A percentile compares a stretch with the other conserved stretches of the same genome.
phyloP scores from a whole-genome alignment of 495 filamentous ascomycete genomes.

The Opeltia flavorubescens region DNA sequence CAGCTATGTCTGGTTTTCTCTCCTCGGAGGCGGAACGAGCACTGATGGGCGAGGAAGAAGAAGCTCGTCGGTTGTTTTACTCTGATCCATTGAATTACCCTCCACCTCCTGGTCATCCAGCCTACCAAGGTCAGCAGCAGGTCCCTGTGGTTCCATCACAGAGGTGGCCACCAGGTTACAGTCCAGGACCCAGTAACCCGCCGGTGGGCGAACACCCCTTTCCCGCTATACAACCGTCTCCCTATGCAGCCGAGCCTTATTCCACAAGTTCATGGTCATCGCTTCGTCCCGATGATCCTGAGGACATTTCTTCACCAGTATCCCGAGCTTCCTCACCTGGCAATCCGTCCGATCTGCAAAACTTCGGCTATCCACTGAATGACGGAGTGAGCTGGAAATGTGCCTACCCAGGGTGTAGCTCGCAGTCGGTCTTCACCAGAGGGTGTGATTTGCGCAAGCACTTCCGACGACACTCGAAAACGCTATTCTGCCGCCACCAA shows the following conservation, averaged over 20 bases:
- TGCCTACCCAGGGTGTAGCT: slow-evolving; percentile 42
- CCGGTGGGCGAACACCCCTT: neutral
- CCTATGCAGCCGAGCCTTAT: slow-evolving; percentile 7
- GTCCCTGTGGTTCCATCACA: slow-evolving; percentile 7
- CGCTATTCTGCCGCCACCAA: slow-evolving; percentile 46
- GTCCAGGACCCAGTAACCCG: neutral
- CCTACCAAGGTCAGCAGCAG: neutral
- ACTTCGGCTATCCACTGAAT: slow-evolving; percentile 21
- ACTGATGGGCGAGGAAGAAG: slow-evolving; percentile 17
- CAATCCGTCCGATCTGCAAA: slow-evolving; percentile 19
- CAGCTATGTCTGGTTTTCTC: slow-evolving; percentile 19
- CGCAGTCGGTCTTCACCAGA: slow-evolving; percentile 39
- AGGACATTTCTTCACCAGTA: slow-evolving; percentile 5
- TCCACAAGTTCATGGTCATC: slow-evolving; percentile 10
- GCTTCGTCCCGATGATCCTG: slow-evolving; percentile 13
- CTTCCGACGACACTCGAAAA: slow-evolving; percentile 46
- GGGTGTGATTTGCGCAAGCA: slow-evolving; percentile 54
- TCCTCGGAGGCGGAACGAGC: slow-evolving; percentile 19
- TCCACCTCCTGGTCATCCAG: slow-evolving; percentile 11
- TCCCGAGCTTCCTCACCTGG: slow-evolving; percentile 14
- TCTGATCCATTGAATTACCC: slow-evolving; percentile 12
- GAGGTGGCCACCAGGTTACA: neutral
- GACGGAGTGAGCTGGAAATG: slow-evolving; percentile 40
- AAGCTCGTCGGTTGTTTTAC: slow-evolving; percentile 16
- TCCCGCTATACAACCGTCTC: neutral